Evolutionary conservation across 1,284 basidiomycete species (phyloP).

Genomic region (Gymnopus androsaceus): DNA sequence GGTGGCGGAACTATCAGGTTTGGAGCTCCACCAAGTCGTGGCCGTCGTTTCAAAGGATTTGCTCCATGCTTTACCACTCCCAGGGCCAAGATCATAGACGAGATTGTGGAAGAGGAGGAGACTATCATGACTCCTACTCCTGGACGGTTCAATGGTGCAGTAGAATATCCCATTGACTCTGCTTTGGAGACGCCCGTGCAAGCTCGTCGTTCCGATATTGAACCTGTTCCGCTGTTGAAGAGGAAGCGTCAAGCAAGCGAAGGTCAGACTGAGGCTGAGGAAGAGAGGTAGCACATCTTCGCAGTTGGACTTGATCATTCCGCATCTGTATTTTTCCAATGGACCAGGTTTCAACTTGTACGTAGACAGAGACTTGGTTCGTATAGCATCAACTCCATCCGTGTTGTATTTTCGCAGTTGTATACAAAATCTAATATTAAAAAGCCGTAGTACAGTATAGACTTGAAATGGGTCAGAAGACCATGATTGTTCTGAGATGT

Average conservation of each 20-base stretch:
- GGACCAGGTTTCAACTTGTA: neutral
- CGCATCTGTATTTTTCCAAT: neutral
- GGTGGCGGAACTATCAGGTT: constrained; percentile 1
- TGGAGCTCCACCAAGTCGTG: neutral
- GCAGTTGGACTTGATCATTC: no score
- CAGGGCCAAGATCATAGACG: neutral
- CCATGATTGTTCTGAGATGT: no score
- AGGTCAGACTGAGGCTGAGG: neutral
- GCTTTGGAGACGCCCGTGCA: neutral
- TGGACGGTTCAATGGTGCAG: neutral
- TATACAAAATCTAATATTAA: neutral
- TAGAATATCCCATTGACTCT: neutral
- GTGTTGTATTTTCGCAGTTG: neutral
- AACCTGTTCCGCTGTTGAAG: neutral
- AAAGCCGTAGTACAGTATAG: no score
- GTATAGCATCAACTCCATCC: neutral
- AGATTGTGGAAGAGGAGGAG: neutral
- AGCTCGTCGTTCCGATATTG: neutral
- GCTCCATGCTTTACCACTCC: neutral
- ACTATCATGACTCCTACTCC: constrained; percentile 11
- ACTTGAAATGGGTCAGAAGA: neutral
- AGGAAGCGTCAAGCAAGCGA: constrained; percentile 8
- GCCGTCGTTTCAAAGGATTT: neutral
- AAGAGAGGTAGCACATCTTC: no score
- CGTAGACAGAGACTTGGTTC: neutral